A percentile compares a stretch with the other conserved stretches of the same genome.
phyloP scores from a whole-genome alignment of 371 early-diverging fungal genomes.

The Polyrhizophydium stewartii region DNA sequence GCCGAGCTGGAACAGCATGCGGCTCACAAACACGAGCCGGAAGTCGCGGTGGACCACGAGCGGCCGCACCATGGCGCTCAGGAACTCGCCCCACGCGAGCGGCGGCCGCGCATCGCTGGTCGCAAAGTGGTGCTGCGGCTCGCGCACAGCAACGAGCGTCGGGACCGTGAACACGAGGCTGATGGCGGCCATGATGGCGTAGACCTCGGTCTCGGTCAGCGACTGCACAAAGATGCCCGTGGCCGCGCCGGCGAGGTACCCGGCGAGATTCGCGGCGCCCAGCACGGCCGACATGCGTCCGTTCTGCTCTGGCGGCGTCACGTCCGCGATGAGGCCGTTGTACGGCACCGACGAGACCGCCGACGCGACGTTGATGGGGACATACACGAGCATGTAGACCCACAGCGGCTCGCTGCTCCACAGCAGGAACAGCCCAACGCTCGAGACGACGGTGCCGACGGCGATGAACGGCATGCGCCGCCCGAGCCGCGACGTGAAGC shows the following conservation, averaged over 20 bases:
- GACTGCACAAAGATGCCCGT: conserved; percentile 21
- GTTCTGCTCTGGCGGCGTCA: conserved; percentile 30
- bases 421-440: conserved; percentile 17
- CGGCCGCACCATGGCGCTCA: conserved; percentile 20
- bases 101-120: too few relatives aligned
- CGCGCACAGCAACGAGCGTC: conserved; percentile 15
- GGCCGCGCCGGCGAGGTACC: conserved; percentile 31
- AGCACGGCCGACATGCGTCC: conserved; percentile 29
- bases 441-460: conserved; percentile 21
- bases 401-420: conserved; percentile 13
- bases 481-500: conserved; percentile 22
- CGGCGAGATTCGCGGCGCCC: conserved; percentile 31
- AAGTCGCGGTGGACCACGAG: conserved; percentile 26
- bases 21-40: conserved; percentile 29
- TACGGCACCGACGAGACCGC: conserved; percentile 32
- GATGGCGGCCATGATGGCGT: conserved; percentile 17
- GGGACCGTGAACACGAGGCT: conserved; percentile 4
- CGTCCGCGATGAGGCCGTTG: conserved; percentile 36
- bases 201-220: conserved; percentile 15
- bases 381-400: conserved; percentile 25
- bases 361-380: conserved; percentile 16
- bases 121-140: conserved; percentile 13
- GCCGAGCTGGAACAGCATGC: conserved; percentile 42
- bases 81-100: conserved; percentile 20
- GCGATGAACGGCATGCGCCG: conserved; percentile 27